Evolutionary conservation across 768 basidiomycete genomes (phyloP), one percentile per base, ranked within the genome.

Genomic region (Russula sp.): DNA sequence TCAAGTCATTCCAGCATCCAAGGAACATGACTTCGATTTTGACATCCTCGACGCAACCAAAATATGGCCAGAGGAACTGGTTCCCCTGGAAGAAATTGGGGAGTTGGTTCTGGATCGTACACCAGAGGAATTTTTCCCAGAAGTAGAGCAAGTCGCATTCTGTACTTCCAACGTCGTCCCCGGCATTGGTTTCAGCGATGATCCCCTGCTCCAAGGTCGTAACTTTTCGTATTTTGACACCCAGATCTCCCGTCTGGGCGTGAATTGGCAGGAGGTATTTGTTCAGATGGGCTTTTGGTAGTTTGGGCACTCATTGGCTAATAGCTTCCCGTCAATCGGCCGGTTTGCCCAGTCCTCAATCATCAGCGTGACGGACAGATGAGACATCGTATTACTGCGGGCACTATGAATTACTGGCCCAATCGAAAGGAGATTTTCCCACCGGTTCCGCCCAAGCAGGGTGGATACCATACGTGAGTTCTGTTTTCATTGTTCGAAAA

Each of bases 181-280:
- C 5, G 85, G 84, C 8, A 86, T 67, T 13, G 68, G 59, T 24
- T 87, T 88, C 71, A 86, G 84, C 69, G 82, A 89, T 71, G 90
- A 92, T 69, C 90, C 90, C 3, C 76, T 93, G 30, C 78, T 93
- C n/a, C 88, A 90, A 75, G 87, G 88, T 5, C 81, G 94, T 46
- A 92, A 92, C 75, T 93, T 94, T 75, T 88, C 86, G 0, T 94
- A 95, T 76, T 83, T 87, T 68, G 92, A 96, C 73, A 94, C 92
- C 0, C 92, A 94, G 69, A 80, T 92, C 56, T 81, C 84, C 3
- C 84, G 94, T 24, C 76, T 95, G 16, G 94, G 93, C 5, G 73
- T 87, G 36, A 95, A 95, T 73, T 94, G 85, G 80, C 79, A 88
- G 70, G 81, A 85, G 75, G 84, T 83, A 53, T 18, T 76, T 48